A percentile compares a stretch with the other conserved stretches of the same genome.
Conservation (phyloP, 164 flowering plant species). For the Tetracentron sinense region DNA sequence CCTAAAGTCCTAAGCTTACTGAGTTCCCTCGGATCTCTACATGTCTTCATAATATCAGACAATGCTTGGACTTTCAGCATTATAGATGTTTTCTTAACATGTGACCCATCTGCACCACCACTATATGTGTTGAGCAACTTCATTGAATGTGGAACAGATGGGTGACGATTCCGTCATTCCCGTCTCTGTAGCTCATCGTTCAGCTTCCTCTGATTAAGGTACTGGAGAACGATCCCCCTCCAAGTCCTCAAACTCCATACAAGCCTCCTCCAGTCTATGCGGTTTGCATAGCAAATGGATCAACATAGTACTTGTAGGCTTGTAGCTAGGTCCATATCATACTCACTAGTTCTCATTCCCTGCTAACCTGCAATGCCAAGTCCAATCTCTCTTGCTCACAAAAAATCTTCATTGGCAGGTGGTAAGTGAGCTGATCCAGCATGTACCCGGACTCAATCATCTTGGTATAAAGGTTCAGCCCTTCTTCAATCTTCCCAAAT, state of each 20-base stretch:
- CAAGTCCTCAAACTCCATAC: slow-evolving; percentile 49
- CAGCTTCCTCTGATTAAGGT: slow-evolving; percentile 58
- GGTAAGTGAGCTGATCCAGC: slow-evolving; percentile 68
- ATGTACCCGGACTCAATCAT: slow-evolving; percentile 58
- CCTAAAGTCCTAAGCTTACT: slow-evolving; percentile 39
- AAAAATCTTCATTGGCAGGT: slow-evolving; percentile 68
- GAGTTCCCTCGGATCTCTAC: slow-evolving; percentile 49
- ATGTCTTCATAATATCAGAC: slow-evolving; percentile 55
- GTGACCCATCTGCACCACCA: slow-evolving; percentile 21
- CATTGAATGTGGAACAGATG: slow-evolving; percentile 55
- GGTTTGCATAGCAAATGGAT: slow-evolving; percentile 66
- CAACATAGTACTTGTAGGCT: slow-evolving; percentile 80
- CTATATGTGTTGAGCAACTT: slow-evolving; percentile 50
- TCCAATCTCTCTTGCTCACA: slow-evolving; percentile 62
- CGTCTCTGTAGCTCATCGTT: slow-evolving; percentile 38
- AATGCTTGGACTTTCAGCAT: slow-evolving; percentile 53
- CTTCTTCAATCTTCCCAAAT: slow-evolving; percentile 52
- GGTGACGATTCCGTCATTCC: slow-evolving; percentile 48
- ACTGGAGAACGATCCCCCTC: slow-evolving; percentile 62
- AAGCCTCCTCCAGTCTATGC: slow-evolving; percentile 60
- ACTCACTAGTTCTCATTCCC: slow-evolving; percentile 70
- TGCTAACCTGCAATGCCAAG: slow-evolving; percentile 52
- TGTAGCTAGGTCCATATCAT: slow-evolving; percentile 59
- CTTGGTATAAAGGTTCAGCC: slow-evolving; percentile 71
- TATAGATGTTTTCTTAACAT: slow-evolving; percentile 40